phyloP scores from a whole-genome alignment of 176 grass and related monocot genomes.

The Paspalum vaginatum region DNA sequence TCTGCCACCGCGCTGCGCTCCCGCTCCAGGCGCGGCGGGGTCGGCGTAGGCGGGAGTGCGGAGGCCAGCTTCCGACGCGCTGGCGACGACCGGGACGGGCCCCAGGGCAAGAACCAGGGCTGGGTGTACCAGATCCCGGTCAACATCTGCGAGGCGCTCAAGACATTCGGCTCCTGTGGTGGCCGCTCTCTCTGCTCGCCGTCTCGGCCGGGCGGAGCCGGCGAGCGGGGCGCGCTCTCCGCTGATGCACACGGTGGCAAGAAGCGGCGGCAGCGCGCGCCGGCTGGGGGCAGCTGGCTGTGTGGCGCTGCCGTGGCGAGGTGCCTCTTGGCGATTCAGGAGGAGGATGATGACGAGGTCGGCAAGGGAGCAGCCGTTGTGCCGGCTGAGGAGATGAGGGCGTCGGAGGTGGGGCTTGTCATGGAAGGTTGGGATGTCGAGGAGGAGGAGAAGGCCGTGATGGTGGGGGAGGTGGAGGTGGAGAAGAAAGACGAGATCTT shows the following conservation, averaged over 20 bases:
- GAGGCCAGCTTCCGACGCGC: constrained; percentile 82
- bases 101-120: constrained; percentile 70
- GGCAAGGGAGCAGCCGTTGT: constrained; percentile 50
- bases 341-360: constrained; percentile 42
- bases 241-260: constrained; percentile 15
- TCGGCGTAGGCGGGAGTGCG: constrained; percentile 25
- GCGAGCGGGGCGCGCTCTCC: constrained; percentile 30
- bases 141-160: constrained; percentile 92
- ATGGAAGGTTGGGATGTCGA: constrained; percentile 60
- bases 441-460: constrained; percentile 51
- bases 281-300: constrained; percentile 42
- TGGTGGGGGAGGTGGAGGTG: constrained; percentile 61
- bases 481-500: constrained; percentile 81
- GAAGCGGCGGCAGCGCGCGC: constrained; percentile 36
- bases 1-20: constrained; percentile 62
- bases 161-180: constrained; percentile 80
- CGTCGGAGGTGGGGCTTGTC: constrained; percentile 48
- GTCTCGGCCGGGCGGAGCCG: constrained; percentile 35
- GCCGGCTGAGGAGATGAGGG: constrained; percentile 50
- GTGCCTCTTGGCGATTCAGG: constrained; percentile 71
- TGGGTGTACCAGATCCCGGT: constrained; percentile 97
- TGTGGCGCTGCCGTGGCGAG: constrained; percentile 81
- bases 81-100: constrained; percentile 52
- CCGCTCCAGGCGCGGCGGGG: constrained; percentile 61
- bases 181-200: constrained; percentile 74